These are phyloP conservation scores for Heliamphora exappendiculata DNA, from an alignment of 148 eudicot genomes.

Conservation along the genomic window DNA sequence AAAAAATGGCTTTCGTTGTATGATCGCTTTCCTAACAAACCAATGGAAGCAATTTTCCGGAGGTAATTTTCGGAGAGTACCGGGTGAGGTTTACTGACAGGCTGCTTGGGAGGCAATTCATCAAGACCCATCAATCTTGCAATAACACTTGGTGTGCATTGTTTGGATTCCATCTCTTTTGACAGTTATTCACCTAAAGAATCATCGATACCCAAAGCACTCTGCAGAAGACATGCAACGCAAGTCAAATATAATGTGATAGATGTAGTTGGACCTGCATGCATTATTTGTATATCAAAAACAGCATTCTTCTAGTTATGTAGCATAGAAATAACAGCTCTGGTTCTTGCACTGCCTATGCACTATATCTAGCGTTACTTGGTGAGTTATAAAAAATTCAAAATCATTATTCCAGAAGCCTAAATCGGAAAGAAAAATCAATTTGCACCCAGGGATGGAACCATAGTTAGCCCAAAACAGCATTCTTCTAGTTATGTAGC, in stretches of 20 bases:
- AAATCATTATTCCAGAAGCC: neutral
- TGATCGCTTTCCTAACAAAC: slow-evolving; percentile 18
- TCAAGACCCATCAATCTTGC: slow-evolving; percentile 56
- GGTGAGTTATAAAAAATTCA: neutral
- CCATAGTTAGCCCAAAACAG: neutral
- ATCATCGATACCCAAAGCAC: neutral
- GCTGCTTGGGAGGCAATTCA: slow-evolving; percentile 16
- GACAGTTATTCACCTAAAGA: slow-evolving; percentile 1
- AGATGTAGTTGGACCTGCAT: neutral
- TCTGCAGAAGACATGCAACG: neutral
- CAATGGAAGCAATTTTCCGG: slow-evolving; percentile 39
- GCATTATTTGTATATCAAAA: neutral
- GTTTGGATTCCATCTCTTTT: slow-evolving; percentile 30
- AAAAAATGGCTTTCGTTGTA: slow-evolving; percentile 14
- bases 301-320: neutral
- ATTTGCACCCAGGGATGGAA: no score
- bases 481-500: neutral
- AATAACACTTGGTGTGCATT: slow-evolving; percentile 42
- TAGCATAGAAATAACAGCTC: neutral
- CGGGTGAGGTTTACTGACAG: slow-evolving; percentile 18
- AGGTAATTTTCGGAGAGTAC: slow-evolving; percentile 55
- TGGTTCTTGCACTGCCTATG: neutral
- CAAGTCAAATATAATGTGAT: neutral
- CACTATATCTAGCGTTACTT: neutral
- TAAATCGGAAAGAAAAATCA: neutral